Percentiles rank a stretch among this genome's conserved stretches.
phyloP scores from a whole-genome alignment of 345 rosid species.

The Gynandropsis gynandra region DNA sequence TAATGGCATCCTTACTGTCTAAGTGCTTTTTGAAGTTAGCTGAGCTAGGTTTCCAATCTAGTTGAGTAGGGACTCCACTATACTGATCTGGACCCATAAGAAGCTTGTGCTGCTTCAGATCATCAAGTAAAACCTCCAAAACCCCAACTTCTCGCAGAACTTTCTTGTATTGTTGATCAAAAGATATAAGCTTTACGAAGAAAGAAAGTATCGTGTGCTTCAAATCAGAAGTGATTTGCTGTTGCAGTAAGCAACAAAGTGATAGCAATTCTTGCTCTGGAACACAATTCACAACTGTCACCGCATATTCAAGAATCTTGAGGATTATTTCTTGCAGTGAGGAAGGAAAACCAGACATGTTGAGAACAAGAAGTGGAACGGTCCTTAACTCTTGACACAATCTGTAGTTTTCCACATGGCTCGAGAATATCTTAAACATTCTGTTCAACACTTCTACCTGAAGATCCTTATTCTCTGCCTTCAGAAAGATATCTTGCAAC shows the following conservation, averaged over 20 bases:
- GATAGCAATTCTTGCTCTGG: constrained; percentile 99
- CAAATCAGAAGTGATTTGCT: constrained; percentile 77
- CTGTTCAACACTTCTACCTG: constrained; percentile 98
- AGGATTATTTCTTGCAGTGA: constrained; percentile 88
- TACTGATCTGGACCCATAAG: constrained; percentile 65
- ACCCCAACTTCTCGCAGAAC: constrained; percentile 97
- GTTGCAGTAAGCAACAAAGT: constrained; percentile 96
- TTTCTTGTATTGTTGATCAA: constrained; percentile 98
- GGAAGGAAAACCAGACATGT: constrained; percentile 91
- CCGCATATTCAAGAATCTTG: constrained; percentile 98
- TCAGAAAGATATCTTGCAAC: constrained; percentile 93
- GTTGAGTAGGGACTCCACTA: constrained; percentile 33
- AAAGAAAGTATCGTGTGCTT: constrained; percentile 92
- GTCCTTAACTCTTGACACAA: constrained; percentile 91
- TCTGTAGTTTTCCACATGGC: constrained; percentile 90
- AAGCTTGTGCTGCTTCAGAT: constrained; percentile 88
- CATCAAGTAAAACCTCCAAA: constrained; percentile 88
- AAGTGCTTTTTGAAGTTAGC: constrained; percentile 81
- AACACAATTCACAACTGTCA: constrained; percentile 94
- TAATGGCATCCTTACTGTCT: constrained; percentile 73
- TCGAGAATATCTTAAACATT: constrained; percentile 96
- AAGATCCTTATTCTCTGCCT: constrained; percentile 70
- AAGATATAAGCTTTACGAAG: constrained; percentile 91
- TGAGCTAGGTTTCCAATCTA: constrained; percentile 63
- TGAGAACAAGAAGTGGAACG: constrained; percentile 89